phyloP scores from a whole-genome alignment of 352 stramenopile genomes.

The Phytophthora sansomeana region DNA sequence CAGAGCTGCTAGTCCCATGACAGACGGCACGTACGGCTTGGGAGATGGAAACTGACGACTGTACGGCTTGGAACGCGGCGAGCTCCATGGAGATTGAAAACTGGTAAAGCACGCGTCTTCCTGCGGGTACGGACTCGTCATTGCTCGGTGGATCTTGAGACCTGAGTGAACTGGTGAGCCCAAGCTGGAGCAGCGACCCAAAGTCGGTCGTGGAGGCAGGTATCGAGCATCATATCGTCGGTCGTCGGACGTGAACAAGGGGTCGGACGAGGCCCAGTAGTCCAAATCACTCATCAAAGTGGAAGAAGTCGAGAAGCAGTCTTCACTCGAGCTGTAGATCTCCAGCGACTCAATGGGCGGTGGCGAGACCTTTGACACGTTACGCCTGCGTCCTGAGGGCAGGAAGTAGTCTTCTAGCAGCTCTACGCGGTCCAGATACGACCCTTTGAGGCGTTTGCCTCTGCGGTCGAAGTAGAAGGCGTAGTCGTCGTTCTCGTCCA shows the following conservation, averaged over 20 bases:
- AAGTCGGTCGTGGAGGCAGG: constrained; percentile 8
- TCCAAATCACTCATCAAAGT: constrained; percentile 53
- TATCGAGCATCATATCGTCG: constrained; percentile 12
- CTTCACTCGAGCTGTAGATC: constrained; percentile 33
- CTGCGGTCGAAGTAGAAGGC: constrained; percentile 66
- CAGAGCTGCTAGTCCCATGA: constrained; percentile 21
- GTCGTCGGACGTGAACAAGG: constrained; percentile 29
- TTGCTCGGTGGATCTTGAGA: constrained; percentile 33
- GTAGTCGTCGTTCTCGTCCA: constrained; percentile 73
- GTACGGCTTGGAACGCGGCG: constrained; percentile 19
- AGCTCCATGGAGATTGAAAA: constrained; percentile 23
- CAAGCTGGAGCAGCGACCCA: constrained; percentile 32
- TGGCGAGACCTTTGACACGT: neutral
- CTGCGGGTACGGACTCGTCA: constrained; percentile 20
- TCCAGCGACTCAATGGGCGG: constrained; percentile 29
- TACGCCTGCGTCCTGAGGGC: constrained; percentile 6
- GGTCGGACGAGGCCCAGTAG: constrained; percentile 50
- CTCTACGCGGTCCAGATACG: constrained; percentile 58
- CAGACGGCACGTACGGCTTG: constrained; percentile 18
- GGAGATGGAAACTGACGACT: constrained; percentile 16
- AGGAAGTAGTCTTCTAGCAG: constrained; percentile 74
- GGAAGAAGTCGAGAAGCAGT: constrained; percentile 44
- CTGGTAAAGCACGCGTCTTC: constrained; percentile 13
- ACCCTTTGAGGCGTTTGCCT: constrained; percentile 61
- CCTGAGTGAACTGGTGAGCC: constrained; percentile 13